phyloP scores from a whole-genome alignment of 495 filamentous ascomycete species.

The Penicillium canescens region DNA sequence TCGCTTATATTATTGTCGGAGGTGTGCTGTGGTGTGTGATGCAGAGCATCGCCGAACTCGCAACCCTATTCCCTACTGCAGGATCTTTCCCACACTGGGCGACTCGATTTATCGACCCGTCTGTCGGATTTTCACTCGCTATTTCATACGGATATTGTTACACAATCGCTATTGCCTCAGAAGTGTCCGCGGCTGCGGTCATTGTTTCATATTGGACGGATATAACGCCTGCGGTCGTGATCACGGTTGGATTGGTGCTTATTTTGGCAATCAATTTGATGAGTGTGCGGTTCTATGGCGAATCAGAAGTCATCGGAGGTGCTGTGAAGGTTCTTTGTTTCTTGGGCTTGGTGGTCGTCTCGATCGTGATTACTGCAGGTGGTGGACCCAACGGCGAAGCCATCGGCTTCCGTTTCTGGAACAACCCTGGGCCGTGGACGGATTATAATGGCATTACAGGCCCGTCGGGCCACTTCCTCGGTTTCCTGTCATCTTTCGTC shows the following conservation, averaged over 20 bases:
- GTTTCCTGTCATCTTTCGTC: constrained; percentile 46
- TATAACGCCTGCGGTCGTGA: constrained; percentile 58
- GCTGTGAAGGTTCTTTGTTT: constrained; percentile 77
- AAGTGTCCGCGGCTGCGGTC: constrained; percentile 70
- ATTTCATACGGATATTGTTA: constrained; percentile 49
- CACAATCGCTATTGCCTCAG: constrained; percentile 66
- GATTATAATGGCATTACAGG: constrained; percentile 36
- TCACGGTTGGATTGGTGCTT: constrained; percentile 67
- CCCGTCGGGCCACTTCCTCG: constrained; percentile 42
- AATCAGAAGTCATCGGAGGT: constrained; percentile 72
- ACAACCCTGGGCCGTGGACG: constrained; percentile 44
- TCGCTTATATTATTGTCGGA: constrained; percentile 70
- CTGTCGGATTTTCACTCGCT: constrained; percentile 71
- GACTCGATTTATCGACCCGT: constrained; percentile 67
- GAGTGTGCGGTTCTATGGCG: constrained; percentile 68
- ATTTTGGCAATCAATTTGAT: constrained; percentile 69
- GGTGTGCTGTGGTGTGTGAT: constrained; percentile 59
- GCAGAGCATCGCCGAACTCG: constrained; percentile 68
- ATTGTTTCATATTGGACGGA: constrained; percentile 71
- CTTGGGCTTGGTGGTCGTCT: constrained; percentile 65
- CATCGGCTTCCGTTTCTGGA: constrained; percentile 73
- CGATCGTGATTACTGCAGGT: constrained; percentile 68
- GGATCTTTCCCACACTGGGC: constrained; percentile 76
- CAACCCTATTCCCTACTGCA: constrained; percentile 69
- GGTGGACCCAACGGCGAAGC: constrained; percentile 60